These are phyloP conservation scores for Boechera retrofracta DNA, from an alignment of 345 rosid genomes.

Conservation along the genomic window DNA sequence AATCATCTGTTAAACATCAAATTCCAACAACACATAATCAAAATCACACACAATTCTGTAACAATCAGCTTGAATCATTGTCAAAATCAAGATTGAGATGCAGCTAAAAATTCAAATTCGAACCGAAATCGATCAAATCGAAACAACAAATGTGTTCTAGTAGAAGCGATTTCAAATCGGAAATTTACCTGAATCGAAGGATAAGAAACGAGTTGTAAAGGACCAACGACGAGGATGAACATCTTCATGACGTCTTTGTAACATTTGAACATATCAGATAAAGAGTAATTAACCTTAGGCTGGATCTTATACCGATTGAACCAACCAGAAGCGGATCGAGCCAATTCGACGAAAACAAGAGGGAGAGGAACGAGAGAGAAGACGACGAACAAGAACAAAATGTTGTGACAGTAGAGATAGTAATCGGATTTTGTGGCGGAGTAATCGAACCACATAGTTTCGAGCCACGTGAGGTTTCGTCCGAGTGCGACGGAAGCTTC, in stretches of 20 bases:
- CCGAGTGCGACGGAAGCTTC: slow-evolving; percentile 75
- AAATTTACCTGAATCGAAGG: slow-evolving; percentile 75
- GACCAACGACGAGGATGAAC: slow-evolving; percentile 82
- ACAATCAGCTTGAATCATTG: background rate
- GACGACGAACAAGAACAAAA: slow-evolving; percentile 66
- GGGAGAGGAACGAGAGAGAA: slow-evolving; percentile 85
- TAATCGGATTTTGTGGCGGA: slow-evolving; percentile 82
- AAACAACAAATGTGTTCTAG: no score
- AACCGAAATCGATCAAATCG: background rate
- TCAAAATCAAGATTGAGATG: no score
- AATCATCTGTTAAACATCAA: slow-evolving; percentile 56
- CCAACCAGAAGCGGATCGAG: slow-evolving; percentile 51
- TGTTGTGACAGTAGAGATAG: slow-evolving; percentile 82
- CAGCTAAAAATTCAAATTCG: background rate
- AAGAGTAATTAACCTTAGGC: slow-evolving; percentile 71
- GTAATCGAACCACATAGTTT: slow-evolving; percentile 85
- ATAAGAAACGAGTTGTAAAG: slow-evolving; percentile 80
- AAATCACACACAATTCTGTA: background rate
- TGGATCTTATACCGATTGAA: slow-evolving; percentile 81
- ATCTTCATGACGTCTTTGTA: slow-evolving; percentile 78
- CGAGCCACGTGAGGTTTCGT: slow-evolving; percentile 71
- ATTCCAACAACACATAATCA: background rate
- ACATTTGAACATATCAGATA: slow-evolving; percentile 66
- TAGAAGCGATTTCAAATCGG: background rate
- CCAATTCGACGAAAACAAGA: slow-evolving; percentile 54